A percentile compares a stretch with the other conserved stretches of the same genome.
These are phyloP conservation scores for Capsicum baccatum DNA, from an alignment of 257 asterid genomes.

Conservation along the genomic window DNA sequence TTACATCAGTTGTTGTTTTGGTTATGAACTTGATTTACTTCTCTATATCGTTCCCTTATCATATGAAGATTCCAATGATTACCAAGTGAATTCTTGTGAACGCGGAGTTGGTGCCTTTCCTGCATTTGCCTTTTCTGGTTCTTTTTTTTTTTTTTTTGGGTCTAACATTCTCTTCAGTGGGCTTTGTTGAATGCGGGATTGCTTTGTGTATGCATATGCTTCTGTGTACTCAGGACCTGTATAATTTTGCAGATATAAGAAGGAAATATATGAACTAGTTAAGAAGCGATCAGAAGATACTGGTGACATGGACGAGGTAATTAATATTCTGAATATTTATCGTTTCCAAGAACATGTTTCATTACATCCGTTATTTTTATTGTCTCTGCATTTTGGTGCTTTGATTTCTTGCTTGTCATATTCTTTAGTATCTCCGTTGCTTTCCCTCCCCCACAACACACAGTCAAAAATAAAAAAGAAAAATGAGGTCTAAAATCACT, in stretches of 20 bases:
- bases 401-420: background rate
- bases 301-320: constrained; percentile 70
- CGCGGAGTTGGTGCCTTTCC: background rate
- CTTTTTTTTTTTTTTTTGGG: background rate
- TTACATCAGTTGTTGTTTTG: background rate
- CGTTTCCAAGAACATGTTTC: background rate
- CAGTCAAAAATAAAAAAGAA: background rate
- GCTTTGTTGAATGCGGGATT: background rate
- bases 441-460: background rate
- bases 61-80: background rate
- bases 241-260: constrained; percentile 70
- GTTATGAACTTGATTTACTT: no score
- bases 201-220: background rate
- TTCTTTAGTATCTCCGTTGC: background rate
- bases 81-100: background rate
- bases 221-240: constrained; percentile 7
- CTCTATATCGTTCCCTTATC: background rate
- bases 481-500: background rate
- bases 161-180: background rate
- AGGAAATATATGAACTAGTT: constrained; percentile 76
- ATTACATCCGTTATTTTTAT: background rate
- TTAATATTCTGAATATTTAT: constrained; percentile 26
- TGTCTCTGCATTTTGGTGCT: background rate
- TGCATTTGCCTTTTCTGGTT: background rate
- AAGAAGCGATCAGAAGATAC: constrained; percentile 75